Base-by-base conservation (phyloP, 371 early-diverging fungal genomes). In the Lichtheimia hyalospora region DNA sequence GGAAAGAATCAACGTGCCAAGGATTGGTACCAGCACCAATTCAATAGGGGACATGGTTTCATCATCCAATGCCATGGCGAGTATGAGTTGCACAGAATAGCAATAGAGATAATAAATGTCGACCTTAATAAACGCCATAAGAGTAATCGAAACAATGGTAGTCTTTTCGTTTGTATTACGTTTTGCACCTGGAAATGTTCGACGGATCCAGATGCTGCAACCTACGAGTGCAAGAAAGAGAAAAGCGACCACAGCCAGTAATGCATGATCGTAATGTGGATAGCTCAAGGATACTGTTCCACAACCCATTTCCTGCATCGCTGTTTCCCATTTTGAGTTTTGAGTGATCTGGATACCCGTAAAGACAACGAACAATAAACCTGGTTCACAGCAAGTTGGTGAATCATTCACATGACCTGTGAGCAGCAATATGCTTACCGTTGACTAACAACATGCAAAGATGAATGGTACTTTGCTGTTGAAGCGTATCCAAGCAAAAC, bases 31-130 rank as follows among this genome's bases (percentile, higher is more conserved):
- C 0, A 71, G 6, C 0, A 40, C 16, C 0, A 63, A 21, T 57
- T 71, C 72, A 44, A 66, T 55, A 0, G 62, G 44, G 12, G n/a
- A 34, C 2, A 51, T 57, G 13, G 6, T 34, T 34, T 54, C 49
- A 27, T 66, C 61, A 1, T 48, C 52, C 14, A 71, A 21, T 5
- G 63, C 4, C 2, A 6, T 44, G 2, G 63, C 49, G 6, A 69
- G 69, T 1, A 58, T 34, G 3, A 69, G 44, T 49, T 71, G 72
- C 8, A 53, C 61, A 0, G 61, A 55, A 41, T 63, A 69, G 0
- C 62, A 44, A 50, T 61, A 61, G 0, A 60, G 12, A 48, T 66
- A 71, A 39, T 63, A 71, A n/a, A 68, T 44, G 40, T 66, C 66
- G 20, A 71, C 40, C 8, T 69, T 66, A 7, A 68, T 25, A 3